A percentile compares a stretch with the other conserved stretches of the same genome.
Evolutionary conservation across 164 flowering plant genomes (phyloP).

Genomic region (Warburgia ugandensis): DNA sequence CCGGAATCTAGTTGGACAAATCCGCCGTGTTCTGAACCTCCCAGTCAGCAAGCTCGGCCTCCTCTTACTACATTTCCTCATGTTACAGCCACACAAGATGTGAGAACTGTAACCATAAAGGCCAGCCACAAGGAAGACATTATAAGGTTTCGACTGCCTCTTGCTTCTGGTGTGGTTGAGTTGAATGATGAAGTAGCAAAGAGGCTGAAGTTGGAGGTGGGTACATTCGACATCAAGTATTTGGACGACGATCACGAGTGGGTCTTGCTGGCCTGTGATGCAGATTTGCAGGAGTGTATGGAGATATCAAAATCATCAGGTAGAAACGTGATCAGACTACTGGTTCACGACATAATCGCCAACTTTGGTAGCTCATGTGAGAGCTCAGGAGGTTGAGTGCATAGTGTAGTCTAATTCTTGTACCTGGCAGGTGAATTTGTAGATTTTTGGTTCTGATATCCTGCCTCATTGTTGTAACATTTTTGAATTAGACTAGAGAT

Average conservation of each 20-base stretch:
- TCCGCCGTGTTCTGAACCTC: slow-evolving; percentile 19
- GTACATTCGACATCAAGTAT: slow-evolving; percentile 79
- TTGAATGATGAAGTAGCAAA: slow-evolving; percentile 82
- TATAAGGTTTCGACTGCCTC: slow-evolving; percentile 57
- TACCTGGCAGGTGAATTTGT: slow-evolving; percentile 18
- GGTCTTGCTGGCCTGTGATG: slow-evolving; percentile 78
- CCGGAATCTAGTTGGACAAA: too few relatives aligned
- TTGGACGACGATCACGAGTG: slow-evolving; percentile 85
- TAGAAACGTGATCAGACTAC: slow-evolving; percentile 50
- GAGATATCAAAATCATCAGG: slow-evolving; percentile 59
- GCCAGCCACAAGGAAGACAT: slow-evolving; percentile 75
- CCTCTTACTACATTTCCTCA: slow-evolving; percentile 17
- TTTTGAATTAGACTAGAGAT: slow-evolving; percentile 9
- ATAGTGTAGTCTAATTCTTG: neutral
- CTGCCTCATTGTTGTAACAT: slow-evolving; percentile 18
- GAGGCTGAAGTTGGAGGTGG: slow-evolving; percentile 74
- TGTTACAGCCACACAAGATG: slow-evolving; percentile 31
- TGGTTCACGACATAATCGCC: slow-evolving; percentile 47
- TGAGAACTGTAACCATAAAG: slow-evolving; percentile 56
- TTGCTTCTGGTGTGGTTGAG: slow-evolving; percentile 44
- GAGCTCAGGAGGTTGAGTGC: slow-evolving; percentile 68
- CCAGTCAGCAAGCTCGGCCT: slow-evolving; percentile 21
- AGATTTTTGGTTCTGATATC: slow-evolving; percentile 20
- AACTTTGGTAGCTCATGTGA: slow-evolving; percentile 89
- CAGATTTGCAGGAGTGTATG: slow-evolving; percentile 80